These are phyloP conservation scores for Solanum appendiculatum DNA, from an alignment of 257 asterid genomes.

Conservation along the genomic window DNA sequence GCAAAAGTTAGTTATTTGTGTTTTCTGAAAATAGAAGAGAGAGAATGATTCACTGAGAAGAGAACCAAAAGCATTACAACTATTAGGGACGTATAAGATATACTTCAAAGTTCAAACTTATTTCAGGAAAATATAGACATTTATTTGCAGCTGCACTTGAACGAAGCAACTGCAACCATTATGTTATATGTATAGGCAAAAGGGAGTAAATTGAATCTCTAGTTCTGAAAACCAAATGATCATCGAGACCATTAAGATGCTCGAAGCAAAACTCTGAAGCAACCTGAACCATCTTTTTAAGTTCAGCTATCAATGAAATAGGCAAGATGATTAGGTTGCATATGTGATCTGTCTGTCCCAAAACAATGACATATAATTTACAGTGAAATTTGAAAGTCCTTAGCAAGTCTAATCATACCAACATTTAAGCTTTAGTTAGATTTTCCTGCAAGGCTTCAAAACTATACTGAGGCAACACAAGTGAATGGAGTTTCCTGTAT, in stretches of 20 bases:
- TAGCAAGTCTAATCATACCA: not conserved
- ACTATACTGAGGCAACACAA: not conserved
- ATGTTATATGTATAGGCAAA: not conserved
- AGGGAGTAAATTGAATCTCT: not conserved
- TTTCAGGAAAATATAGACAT: not conserved
- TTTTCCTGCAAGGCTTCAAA: not conserved
- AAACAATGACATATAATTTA: not conserved
- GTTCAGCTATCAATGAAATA: not conserved
- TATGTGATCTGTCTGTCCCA: not conserved
- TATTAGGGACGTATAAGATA: not conserved
- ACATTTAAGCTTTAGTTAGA: not conserved
- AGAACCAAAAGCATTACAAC: not conserved
- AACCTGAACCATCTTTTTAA: not conserved
- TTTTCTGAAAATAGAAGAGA: not conserved
- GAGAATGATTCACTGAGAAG: not conserved
- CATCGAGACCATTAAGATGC: not conserved
- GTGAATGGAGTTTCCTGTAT: not conserved
- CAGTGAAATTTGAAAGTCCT: not conserved
- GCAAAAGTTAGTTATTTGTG: not conserved
- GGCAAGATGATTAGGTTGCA: not conserved
- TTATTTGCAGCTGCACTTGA: not conserved
- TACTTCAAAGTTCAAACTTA: not conserved
- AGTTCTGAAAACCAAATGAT: not conserved
- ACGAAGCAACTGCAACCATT: not conserved
- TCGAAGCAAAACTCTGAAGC: not conserved